Percentiles rank a stretch among this genome's conserved stretches.
Conservation (phyloP, 768 basidiomycete species). For the Pulveroboletus sp. region DNA sequence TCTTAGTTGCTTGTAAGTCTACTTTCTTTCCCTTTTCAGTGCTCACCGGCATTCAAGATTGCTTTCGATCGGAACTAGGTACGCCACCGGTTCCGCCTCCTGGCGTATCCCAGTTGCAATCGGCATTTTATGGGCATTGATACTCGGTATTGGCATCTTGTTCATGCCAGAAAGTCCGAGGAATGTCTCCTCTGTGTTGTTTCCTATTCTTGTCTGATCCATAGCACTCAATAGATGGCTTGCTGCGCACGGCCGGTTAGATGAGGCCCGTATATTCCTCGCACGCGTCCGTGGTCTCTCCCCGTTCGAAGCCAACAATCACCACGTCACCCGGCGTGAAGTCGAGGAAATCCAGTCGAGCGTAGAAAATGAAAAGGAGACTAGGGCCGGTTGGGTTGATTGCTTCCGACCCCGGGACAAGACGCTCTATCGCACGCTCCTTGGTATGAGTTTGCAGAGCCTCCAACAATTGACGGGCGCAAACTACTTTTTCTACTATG, state of each 20-base stretch:
- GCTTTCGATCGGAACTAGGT: slow-evolving; percentile 65
- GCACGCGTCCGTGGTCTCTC: slow-evolving; percentile 50
- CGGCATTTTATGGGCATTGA: slow-evolving; percentile 58
- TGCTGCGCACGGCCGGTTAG: slow-evolving; percentile 42
- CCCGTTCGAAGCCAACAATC: slow-evolving; percentile 34
- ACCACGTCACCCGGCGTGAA: slow-evolving; percentile 45
- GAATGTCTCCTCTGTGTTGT: slow-evolving; percentile 17
- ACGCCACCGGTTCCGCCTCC: slow-evolving; percentile 42
- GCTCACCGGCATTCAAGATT: slow-evolving; percentile 36
- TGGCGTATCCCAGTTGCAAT: slow-evolving; percentile 66
- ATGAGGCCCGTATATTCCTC: slow-evolving; percentile 49
- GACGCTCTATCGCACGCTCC: slow-evolving; percentile 60
- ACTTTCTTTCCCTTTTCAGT: neutral
- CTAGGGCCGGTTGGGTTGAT: slow-evolving; percentile 60
- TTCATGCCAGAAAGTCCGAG: slow-evolving; percentile 70
- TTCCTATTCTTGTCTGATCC: neutral
- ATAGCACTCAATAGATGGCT: slow-evolving; percentile 52
- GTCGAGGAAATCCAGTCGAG: slow-evolving; percentile 54
- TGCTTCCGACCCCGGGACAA: slow-evolving; percentile 58
- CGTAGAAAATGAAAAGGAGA: slow-evolving; percentile 46
- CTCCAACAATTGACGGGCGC: slow-evolving; percentile 73
- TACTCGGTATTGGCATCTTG: slow-evolving; percentile 61
- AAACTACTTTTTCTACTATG: slow-evolving; percentile 69
- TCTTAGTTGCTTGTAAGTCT: slow-evolving; percentile 57
- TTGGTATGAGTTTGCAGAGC: slow-evolving; percentile 64